phyloP scores from a whole-genome alignment of 1,284 basidiomycete species.

The Malassezia nana region DNA sequence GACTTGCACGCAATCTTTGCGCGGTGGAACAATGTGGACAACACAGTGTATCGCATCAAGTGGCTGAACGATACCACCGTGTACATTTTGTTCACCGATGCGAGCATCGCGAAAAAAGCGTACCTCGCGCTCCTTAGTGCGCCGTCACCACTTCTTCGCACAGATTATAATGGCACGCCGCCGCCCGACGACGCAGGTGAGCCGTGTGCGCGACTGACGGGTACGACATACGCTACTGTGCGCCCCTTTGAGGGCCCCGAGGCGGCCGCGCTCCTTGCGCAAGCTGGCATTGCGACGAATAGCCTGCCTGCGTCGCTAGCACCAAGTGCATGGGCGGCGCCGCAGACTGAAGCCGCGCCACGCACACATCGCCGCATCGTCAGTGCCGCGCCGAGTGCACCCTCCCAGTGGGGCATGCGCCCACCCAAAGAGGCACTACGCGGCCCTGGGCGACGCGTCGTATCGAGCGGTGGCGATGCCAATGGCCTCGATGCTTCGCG shows the following conservation, averaged over 20 bases:
- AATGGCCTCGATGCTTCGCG: no score
- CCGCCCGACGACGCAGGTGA: not conserved
- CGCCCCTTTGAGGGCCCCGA: conserved; percentile 9
- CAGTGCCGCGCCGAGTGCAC: not conserved
- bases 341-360: not conserved
- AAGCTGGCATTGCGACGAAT: not conserved
- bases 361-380: conserved; percentile 1
- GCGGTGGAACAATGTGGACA: conserved; percentile 79
- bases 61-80: conserved; percentile 96
- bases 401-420: not conserved
- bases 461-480: not conserved
- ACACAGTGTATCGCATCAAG: conserved; percentile 83
- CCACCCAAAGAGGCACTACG: not conserved
- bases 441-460: not conserved
- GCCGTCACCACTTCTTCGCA: conserved; percentile 53
- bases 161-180: not conserved
- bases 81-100: conserved; percentile 75
- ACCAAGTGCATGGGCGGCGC: not conserved
- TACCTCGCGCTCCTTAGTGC: conserved; percentile 72
- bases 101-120: conserved; percentile 68
- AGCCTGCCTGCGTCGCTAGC: not conserved
- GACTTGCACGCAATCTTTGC: conserved; percentile 85
- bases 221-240: conserved; percentile 4
- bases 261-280: conserved; percentile 3
- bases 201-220: not conserved